Evolutionary conservation across 1,284 basidiomycete genomes (phyloP), one percentile per base, ranked within the genome.

Genomic region (Ustilago trichophora): DNA sequence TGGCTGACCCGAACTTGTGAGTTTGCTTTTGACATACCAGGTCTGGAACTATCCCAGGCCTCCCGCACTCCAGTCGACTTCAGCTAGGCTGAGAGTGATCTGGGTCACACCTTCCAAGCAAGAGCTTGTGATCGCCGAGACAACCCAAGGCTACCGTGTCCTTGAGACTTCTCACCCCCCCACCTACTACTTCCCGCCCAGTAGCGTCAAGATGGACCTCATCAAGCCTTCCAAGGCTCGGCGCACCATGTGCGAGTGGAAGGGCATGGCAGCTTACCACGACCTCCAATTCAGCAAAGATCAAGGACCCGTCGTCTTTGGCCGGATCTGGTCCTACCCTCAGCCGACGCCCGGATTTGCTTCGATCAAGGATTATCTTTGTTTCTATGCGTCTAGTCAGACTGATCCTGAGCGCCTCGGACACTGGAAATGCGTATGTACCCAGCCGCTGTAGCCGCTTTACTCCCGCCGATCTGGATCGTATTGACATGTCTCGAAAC

Each of bases 21-120:
- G n/a, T n/a, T n/a, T n/a, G n/a, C n/a, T n/a, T n/a, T n/a, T n/a
- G n/a, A n/a, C 19, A 8, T 27, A 16, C 21, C 44, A 73, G 45
- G 75, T 77, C 26, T 80, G 78, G 78, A 68, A 69, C 49, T 80
- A 80, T 40, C 78, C 78, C 11, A 67, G 78, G 22, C 78, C 78
- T 4, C 76, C 78, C 2, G 69, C 72, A 6, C 63, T 78, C 4
- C 69, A 77, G 55, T 60, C 43, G 5, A 76, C 75, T 0, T 41
- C 59, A 4, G 57, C 75, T 12, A 59, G 70, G 34, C 50, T 80
- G 22, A 49, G 77, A 11, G 76, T 80, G 16, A 62, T 78, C 33
- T 77, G 75, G 75, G 52, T 65, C 22, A 59, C 57, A 4, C 68
- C 69, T 6, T 62, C 68, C 35, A 64, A 64, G 49, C 62, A 72